These are phyloP conservation scores for Nannizzia gypsea DNA, from an alignment of 2,329 filamentous ascomycete species.

Conservation along the genomic window DNA sequence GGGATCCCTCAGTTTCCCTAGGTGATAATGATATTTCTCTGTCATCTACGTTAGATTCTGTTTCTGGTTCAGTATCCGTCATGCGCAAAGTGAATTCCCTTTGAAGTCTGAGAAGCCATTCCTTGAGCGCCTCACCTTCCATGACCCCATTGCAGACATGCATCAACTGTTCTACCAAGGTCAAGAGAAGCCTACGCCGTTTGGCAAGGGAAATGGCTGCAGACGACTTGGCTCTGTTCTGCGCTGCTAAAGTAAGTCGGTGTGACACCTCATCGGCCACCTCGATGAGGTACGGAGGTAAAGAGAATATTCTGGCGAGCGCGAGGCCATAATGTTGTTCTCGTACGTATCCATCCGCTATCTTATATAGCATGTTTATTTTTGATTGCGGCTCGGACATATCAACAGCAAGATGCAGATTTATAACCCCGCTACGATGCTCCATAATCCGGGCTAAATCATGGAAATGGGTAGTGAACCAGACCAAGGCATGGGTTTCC, in stretches of 20 bases:
- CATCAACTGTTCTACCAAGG: constrained; percentile 58
- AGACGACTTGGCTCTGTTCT: constrained; percentile 48
- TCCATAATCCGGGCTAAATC: constrained; percentile 67
- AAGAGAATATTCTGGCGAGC: constrained; percentile 61
- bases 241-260: constrained; percentile 47
- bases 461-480: constrained; percentile 89
- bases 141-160: constrained; percentile 56
- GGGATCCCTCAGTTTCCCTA: not conserved
- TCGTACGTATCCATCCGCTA: constrained; percentile 57
- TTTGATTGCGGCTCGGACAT: constrained; percentile 45
- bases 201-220: constrained; percentile 47
- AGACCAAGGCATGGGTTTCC: constrained; percentile 64
- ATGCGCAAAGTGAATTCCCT: constrained; percentile 63
- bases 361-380: constrained; percentile 81
- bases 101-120: constrained; percentile 57
- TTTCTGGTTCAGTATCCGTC: constrained; percentile 43
- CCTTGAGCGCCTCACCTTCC: constrained; percentile 49
- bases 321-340: constrained; percentile 74
- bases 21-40: constrained; percentile 19
- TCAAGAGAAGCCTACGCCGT: constrained; percentile 62
- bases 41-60: constrained; percentile 49
- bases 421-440: constrained; percentile 66
- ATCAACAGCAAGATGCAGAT: constrained; percentile 66
- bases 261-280: constrained; percentile 56
- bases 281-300: constrained; percentile 56